Evolutionary conservation across 179 eudicot species (phyloP), one percentile per base, ranked within the genome.

Genomic region (Nepenthes alata): DNA sequence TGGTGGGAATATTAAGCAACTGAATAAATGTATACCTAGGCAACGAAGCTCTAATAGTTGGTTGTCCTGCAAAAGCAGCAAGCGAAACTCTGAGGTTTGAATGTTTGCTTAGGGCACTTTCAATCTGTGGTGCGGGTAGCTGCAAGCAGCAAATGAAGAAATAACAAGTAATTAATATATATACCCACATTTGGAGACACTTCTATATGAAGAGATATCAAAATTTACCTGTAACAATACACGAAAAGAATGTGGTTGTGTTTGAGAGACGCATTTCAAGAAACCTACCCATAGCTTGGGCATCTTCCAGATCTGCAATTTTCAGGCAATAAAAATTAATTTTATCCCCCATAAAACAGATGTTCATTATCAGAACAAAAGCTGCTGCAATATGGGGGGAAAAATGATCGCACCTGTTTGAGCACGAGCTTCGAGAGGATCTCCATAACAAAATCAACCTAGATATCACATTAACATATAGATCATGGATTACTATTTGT

Each of bases 401-500:
- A 36, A 44, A 36, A 13, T 6, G 13, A 44, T 5, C 53, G 62
- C 64, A 93, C 98, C 98, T 93, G 98, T 73, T 76, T 87, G 63
- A 56, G 72, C 55, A 93, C 88, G 56, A 93, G 96, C 79, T 85
- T 89, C 66, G 88, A 85, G 47, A 93, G 83, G 64, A 93, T 77
- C 69, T 87, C 96, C 98, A 93, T 93, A 69, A 93, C 84, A 78
- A 86, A 86, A 74, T 93, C 88, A 61, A 93, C 98, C 98, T 93
- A 72, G 41, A 74, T 7, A 63, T 45, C 54, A 41, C 60, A 47
- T 39, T 48, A 16, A 61, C 57, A 55, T 11, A 47, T 38, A 8
- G 36, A 47, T 60, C 53, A 74, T 35, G 13, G 53, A 57, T 34
- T 13, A 53, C 47, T 44, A 60, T 14, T 35, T 9, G 10, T 25